Percentiles rank a stretch among this genome's conserved stretches.
Conservation (phyloP, 2,329 filamentous ascomycete genomes). For the Pestalotiopsis sp. region DNA sequence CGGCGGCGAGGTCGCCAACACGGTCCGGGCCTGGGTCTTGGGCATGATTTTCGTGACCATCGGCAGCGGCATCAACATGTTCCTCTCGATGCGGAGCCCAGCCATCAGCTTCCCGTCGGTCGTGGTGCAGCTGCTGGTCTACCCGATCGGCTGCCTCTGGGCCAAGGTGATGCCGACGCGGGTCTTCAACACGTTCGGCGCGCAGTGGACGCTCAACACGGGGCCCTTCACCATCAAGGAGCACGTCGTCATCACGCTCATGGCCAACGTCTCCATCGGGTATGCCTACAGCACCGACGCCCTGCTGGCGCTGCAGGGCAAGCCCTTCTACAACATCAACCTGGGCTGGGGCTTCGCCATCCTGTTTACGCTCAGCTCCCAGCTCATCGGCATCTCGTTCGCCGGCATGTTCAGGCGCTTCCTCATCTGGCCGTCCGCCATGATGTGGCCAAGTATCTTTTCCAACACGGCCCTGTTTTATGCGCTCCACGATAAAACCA, state of each 20-base stretch:
- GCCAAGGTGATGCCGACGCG: slow-evolving; percentile 43
- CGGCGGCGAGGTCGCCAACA: slow-evolving; percentile 44
- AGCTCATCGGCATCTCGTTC: slow-evolving; percentile 56
- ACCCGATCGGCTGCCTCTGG: slow-evolving; percentile 46
- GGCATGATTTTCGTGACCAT: slow-evolving; percentile 47
- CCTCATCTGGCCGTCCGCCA: slow-evolving; percentile 49
- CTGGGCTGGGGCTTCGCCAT: slow-evolving; percentile 52
- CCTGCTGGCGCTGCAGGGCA: slow-evolving; percentile 41
- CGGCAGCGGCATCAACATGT: slow-evolving; percentile 41
- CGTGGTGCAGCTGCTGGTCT: slow-evolving; percentile 43
- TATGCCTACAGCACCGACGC: slow-evolving; percentile 45
- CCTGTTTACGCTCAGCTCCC: slow-evolving; percentile 50
- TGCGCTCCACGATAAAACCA: slow-evolving; percentile 43
- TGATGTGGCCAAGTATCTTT: slow-evolving; percentile 54
- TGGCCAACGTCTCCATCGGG: slow-evolving; percentile 43
- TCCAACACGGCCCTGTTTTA: slow-evolving; percentile 51
- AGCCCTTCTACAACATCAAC: slow-evolving; percentile 43
- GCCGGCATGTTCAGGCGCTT: slow-evolving; percentile 53
- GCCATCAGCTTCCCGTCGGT: slow-evolving; percentile 39
- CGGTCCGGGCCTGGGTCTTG: slow-evolving; percentile 47
- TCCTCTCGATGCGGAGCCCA: slow-evolving; percentile 37
- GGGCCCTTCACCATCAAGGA: slow-evolving; percentile 50
- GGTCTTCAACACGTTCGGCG: slow-evolving; percentile 43
- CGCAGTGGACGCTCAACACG: slow-evolving; percentile 45
- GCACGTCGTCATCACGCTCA: slow-evolving; percentile 45